phyloP scores from a whole-genome alignment of 73 alveolate species.

The Paramecium octaurelia region DNA sequence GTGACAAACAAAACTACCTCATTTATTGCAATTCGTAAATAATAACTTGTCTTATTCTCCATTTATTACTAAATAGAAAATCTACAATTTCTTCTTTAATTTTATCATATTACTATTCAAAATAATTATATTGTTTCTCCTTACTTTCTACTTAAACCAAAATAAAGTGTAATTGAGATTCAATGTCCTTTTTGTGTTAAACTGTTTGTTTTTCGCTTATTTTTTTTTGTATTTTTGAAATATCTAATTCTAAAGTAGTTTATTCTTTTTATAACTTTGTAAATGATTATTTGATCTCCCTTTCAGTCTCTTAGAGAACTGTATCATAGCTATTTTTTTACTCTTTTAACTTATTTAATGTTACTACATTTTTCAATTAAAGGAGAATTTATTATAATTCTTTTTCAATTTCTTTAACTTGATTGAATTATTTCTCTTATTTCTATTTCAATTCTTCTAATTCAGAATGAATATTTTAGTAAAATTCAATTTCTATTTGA shows the following conservation, averaged over 20 bases:
- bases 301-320: background rate
- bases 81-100: background rate
- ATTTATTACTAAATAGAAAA: background rate
- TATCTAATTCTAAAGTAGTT: background rate
- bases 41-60: slow-evolving; percentile 22
- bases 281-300: background rate
- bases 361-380: background rate
- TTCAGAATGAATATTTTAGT: background rate
- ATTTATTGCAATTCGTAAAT: background rate
- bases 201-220: background rate
- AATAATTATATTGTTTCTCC: background rate
- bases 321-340: background rate
- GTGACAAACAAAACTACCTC: background rate
- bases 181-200: background rate
- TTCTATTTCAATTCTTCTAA: background rate
- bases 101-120: background rate
- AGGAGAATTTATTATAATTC: background rate
- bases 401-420: background rate
- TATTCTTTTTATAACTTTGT: background rate
- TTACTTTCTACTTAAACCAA: background rate
- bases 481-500: background rate
- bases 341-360: background rate
- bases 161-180: background rate
- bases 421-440: background rate
- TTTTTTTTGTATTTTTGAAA: background rate